A percentile compares a stretch with the other conserved stretches of the same genome.
These are phyloP conservation scores for Fusarium dlaminii DNA, from an alignment of 2,329 filamentous ascomycete genomes.

Conservation along the genomic window DNA sequence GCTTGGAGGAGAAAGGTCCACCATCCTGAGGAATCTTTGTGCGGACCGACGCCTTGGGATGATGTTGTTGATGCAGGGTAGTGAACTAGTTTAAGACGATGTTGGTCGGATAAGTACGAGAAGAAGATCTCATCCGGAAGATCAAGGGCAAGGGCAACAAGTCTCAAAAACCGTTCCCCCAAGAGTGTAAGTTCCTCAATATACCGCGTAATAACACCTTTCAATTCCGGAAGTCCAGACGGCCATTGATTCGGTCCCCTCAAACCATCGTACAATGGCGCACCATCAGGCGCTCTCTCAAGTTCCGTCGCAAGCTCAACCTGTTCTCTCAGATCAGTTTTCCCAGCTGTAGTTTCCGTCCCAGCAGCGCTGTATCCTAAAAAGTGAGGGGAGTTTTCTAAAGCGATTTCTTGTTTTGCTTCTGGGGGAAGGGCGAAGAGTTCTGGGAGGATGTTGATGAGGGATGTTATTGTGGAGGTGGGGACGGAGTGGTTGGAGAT, in stretches of 20 bases:
- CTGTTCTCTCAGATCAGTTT: slow-evolving; percentile 64
- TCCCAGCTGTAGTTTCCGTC: slow-evolving; percentile 64
- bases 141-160: slow-evolving; percentile 64
- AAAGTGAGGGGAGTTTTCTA: slow-evolving; percentile 67
- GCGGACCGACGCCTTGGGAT: slow-evolving; percentile 66
- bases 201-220: slow-evolving; percentile 56
- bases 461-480: slow-evolving; percentile 44
- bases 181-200: slow-evolving; percentile 60
- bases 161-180: slow-evolving; percentile 62
- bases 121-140: slow-evolving; percentile 60
- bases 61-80: slow-evolving; percentile 53
- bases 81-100: slow-evolving; percentile 67
- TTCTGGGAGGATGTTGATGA: slow-evolving; percentile 52
- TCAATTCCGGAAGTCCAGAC: slow-evolving; percentile 46
- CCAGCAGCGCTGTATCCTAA: slow-evolving; percentile 67
- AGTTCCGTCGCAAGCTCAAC: slow-evolving; percentile 69
- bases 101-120: slow-evolving; percentile 64
- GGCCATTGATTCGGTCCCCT: slow-evolving; percentile 63
- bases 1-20: slow-evolving; percentile 72
- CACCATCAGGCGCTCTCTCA: slow-evolving; percentile 46
- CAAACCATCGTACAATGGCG: slow-evolving; percentile 54
- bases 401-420: slow-evolving; percentile 53
- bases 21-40: slow-evolving; percentile 72
- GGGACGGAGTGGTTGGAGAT: slow-evolving; percentile 59
- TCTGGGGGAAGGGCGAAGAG: slow-evolving; percentile 54